Conservation (phyloP, 768 basidiomycete genomes). For the Psilocybe subaeruginosa region DNA sequence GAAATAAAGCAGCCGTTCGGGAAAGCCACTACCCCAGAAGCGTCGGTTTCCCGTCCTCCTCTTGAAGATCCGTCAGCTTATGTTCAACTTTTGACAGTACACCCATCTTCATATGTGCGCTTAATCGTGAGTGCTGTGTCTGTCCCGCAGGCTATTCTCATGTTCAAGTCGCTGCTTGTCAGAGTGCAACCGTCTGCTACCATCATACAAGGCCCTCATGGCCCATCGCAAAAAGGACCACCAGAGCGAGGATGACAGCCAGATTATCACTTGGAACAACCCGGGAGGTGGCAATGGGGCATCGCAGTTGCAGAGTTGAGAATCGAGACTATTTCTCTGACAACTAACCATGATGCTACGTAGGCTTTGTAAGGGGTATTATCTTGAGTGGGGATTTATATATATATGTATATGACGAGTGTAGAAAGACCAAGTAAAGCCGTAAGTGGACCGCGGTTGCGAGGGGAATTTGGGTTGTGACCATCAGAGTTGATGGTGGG, state of each 20-base stretch:
- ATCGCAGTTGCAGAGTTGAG: not conserved
- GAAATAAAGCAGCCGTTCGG: slow-evolving; percentile 54
- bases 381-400: not conserved
- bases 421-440: not conserved
- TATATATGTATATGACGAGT: not conserved
- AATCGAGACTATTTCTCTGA: too few relatives aligned
- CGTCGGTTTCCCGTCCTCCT: slow-evolving; percentile 46
- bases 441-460: slow-evolving; percentile 16
- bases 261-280: slow-evolving; percentile 76
- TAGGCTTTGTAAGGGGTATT: not conserved
- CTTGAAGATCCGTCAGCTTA: not conserved
- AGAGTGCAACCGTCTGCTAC: slow-evolving; percentile 77
- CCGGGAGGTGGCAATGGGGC: not conserved
- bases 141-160: not conserved
- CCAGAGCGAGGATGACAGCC: slow-evolving; percentile 50
- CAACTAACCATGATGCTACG: too few relatives aligned
- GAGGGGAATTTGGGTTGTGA: slow-evolving; percentile 11
- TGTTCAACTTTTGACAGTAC: slow-evolving; percentile 46
- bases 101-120: slow-evolving; percentile 79
- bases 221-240: slow-evolving; percentile 77
- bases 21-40: slow-evolving; percentile 64
- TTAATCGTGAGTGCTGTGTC: slow-evolving; percentile 46
- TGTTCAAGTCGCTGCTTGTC: slow-evolving; percentile 7
- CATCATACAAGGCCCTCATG: slow-evolving; percentile 69
- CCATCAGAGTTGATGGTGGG: slow-evolving; percentile 16